Base-by-base conservation (phyloP, 2,329 filamentous ascomycete genomes). In the Cordyceps fumosorosea region DNA sequence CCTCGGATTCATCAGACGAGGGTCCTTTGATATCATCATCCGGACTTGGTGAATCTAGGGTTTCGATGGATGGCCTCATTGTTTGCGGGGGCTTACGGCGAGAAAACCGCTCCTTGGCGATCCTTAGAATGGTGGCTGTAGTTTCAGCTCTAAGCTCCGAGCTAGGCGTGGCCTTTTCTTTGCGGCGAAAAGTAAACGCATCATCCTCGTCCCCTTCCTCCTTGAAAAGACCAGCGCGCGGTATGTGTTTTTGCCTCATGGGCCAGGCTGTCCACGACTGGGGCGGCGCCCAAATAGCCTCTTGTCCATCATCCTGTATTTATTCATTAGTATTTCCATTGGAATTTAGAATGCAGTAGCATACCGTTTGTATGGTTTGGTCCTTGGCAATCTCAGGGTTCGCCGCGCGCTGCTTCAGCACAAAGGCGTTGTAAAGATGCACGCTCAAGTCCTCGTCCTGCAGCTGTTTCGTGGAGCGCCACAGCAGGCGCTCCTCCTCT, bases 191-290 rank as follows among this genome's bases (percentile, higher is more conserved):
- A 0, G 80, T 85, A 69, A 80, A 84, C 14, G 68, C 70, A 34
- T 84, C 81, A 59, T 82, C 75, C 7, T 78, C 76, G 55, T 84
- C 79, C 8, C 74, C 68, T 8, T 71, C 71, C 64, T 71, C 76
- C 66, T 77, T 79, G 57, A 78, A 72, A 64, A 89, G 81, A 22
- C 77, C 77, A 16, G 80, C 77, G 18, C 78, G 75, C 1, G 89
- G 90, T 8, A 95, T 85, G 29, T 81, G 75, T 8, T 78, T 75
- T 5, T 83, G 78, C 22, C 80, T 80, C 69, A 96, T 73, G 5
- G 93, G 93, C 93, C 93, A 97, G 0, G 92, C 89, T 20, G 90
- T 90, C 93, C 93, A 97, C 5, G 71, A 66, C 63, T 82, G 84
- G 0, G 83, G 79, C 2, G 83, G 83, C 5, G 72, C 73, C 80